phyloP scores from a whole-genome alignment of 2,329 filamentous ascomycete genomes.

The Escovopsis sp. region DNA sequence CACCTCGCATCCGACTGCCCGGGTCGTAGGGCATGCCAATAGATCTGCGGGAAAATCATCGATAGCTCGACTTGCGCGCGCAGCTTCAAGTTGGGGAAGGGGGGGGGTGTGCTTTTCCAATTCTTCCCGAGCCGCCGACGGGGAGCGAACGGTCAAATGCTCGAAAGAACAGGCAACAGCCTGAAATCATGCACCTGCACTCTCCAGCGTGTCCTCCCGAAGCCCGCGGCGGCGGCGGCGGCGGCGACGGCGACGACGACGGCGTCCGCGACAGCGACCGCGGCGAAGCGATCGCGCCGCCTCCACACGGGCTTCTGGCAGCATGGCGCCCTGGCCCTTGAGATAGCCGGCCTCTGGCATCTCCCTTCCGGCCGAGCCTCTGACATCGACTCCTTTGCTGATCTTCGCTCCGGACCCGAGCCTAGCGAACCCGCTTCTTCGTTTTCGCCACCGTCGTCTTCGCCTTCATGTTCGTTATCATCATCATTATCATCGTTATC shows the following conservation, averaged over 20 bases:
- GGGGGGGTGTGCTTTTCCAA: background rate
- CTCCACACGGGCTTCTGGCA: constrained; percentile 40
- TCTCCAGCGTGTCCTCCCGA: constrained; percentile 36
- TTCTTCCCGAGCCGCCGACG: too few species aligned
- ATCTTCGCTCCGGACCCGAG: too few species aligned
- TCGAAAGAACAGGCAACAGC: constrained; percentile 41
- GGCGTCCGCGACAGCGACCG: background rate
- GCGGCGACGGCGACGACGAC: too few species aligned
- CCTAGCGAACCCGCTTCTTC: constrained; percentile 6
- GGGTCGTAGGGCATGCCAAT: too few species aligned
- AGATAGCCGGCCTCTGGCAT: constrained; percentile 30
- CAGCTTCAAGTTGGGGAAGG: background rate
- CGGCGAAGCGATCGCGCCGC: constrained; percentile 25
- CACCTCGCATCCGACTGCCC: too few species aligned
- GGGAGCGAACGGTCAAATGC: constrained; percentile 25
- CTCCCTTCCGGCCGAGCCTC: constrained; percentile 10
- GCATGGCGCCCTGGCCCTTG: constrained; percentile 36
- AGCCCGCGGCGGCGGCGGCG: constrained; percentile 9
- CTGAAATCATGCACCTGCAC: constrained; percentile 41
- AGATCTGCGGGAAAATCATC: background rate
- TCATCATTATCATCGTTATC: too few species aligned
- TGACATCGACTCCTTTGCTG: constrained; percentile 6
- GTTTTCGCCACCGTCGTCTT: background rate
- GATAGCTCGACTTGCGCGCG: background rate
- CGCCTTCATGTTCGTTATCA: constrained; percentile 3